These are phyloP conservation scores for Sclerotinia spermophila DNA, from an alignment of 2,329 filamentous ascomycete species.

Conservation along the genomic window DNA sequence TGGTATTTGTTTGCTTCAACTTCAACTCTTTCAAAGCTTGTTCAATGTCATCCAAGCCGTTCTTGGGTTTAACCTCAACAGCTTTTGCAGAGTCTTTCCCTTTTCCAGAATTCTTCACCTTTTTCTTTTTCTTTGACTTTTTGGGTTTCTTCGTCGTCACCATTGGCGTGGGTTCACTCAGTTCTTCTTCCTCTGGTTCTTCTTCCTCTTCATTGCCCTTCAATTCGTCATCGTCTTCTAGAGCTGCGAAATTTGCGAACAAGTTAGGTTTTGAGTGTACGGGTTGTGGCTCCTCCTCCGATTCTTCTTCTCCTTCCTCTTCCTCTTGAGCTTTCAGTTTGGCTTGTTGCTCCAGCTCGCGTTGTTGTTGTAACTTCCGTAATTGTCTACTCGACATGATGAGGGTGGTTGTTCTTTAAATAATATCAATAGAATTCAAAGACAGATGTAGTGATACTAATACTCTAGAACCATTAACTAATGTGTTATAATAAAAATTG, in stretches of 20 bases:
- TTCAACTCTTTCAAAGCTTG: conserved; percentile 57
- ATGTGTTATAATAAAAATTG: neutral
- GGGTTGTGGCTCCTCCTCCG: conserved; percentile 30
- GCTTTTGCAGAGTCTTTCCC: conserved; percentile 6
- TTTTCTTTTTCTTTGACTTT: conserved; percentile 52
- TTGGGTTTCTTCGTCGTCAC: conserved; percentile 44
- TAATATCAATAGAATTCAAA: neutral
- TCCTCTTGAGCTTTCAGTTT: conserved; percentile 25
- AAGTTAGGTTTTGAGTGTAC: conserved; percentile 46
- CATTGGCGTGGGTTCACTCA: conserved; percentile 34
- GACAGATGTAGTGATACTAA: neutral
- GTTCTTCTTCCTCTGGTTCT: conserved; percentile 33
- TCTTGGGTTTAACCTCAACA: conserved; percentile 34
- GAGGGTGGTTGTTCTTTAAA: neutral
- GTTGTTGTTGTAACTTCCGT: conserved; percentile 38
- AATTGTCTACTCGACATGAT: conserved; percentile 39
- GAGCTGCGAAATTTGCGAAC: conserved; percentile 50
- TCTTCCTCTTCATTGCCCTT: conserved; percentile 36
- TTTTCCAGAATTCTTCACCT: conserved; percentile 34
- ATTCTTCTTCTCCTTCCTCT: conserved; percentile 32
- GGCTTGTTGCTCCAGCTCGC: conserved; percentile 34
- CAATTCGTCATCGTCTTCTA: conserved; percentile 38
- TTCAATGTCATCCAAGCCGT: conserved; percentile 61
- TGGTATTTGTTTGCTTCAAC: conserved; percentile 37
- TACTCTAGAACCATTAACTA: neutral